Evolutionary conservation across 2,329 filamentous ascomycete genomes (phyloP).

Genomic region (Xylariaceae sp.): DNA sequence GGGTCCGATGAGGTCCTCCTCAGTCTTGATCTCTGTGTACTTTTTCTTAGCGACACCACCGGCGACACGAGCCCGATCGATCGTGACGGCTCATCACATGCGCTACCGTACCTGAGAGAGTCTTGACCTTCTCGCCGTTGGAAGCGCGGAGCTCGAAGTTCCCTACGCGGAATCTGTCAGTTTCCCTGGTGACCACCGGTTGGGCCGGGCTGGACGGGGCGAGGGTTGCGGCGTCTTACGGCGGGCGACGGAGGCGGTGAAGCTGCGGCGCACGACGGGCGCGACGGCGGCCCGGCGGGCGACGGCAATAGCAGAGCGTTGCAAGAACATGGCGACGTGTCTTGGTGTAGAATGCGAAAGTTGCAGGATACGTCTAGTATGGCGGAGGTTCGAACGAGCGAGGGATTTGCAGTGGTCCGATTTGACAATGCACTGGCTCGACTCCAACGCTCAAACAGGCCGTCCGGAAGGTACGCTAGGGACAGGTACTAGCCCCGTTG

Average conservation of each 20-base stretch:
- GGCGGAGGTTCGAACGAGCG: slow-evolving; percentile 13
- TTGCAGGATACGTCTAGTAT: slow-evolving; percentile 8
- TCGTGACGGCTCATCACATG: background rate
- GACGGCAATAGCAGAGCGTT: slow-evolving; percentile 56
- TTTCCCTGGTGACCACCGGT: slow-evolving; percentile 2
- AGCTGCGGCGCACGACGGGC: slow-evolving; percentile 52
- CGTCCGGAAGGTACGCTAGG: slow-evolving; percentile 11
- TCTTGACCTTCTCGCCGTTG: slow-evolving; percentile 37
- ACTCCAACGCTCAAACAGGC: slow-evolving; percentile 14
- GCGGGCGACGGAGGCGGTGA: slow-evolving; percentile 56
- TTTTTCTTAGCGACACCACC: slow-evolving; percentile 18
- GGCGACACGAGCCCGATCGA: slow-evolving; percentile 20
- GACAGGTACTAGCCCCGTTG: slow-evolving; percentile 5
- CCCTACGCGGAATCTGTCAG: slow-evolving; percentile 34
- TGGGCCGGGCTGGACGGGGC: slow-evolving; percentile 17
- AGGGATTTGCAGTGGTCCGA: slow-evolving; percentile 47
- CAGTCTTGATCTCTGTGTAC: slow-evolving; percentile 68
- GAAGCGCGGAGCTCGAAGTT: slow-evolving; percentile 42
- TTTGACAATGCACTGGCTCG: slow-evolving; percentile 31
- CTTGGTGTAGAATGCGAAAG: slow-evolving; percentile 18
- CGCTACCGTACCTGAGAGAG: slow-evolving; percentile 41
- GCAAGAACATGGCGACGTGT: slow-evolving; percentile 52
- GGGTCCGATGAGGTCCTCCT: slow-evolving; percentile 77
- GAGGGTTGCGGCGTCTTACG: slow-evolving; percentile 41
- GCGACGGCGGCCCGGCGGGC: slow-evolving; percentile 54